Evolutionary conservation across 495 filamentous ascomycete species (phyloP), one percentile per base, ranked within the genome.

Genomic region (Beverwykella pulmonaria): DNA sequence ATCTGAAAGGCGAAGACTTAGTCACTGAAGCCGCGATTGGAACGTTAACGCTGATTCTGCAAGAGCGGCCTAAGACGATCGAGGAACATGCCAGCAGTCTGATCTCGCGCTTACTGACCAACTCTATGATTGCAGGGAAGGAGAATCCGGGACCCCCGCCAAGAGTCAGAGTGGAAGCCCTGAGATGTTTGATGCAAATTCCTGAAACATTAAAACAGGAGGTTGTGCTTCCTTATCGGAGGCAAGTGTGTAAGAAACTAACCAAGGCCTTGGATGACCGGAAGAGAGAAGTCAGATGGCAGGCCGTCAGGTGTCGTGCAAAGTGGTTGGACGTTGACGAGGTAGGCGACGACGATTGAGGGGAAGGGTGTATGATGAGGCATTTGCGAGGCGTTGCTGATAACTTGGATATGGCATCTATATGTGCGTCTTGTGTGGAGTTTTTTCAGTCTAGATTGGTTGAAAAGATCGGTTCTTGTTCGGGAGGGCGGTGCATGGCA

Each of bases 311-410:
- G 79, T 88, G 87, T 74, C 70, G 88, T 34, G 80, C 77, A n/a
- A 84, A 78, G 47, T 92, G 89, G 89, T 76, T 88, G 44, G 82
- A 82, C 20, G 78, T 89, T 74, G 88, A 88, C 79, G 87, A 87
- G 20, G 82, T 80, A 3, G 84, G 82, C 27, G 82, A 84, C 22
- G 83, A 87, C 12, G 65, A 68, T n/a, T 41, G 29, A 41, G 20
- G 1, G 19, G 4, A n/a, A 3, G 34, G 1, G 53, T 4, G 19
- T 26, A 23, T 7, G 48, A 26, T 22, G 48, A 26, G 8, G 48
- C 20, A 50, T 50, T 44, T 44, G 9, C 39, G 39, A 44, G 39
- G 39, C 39, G 39, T 44, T 44, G 39, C 8, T 4, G 17, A n/a
- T 44, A 34, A 34, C 12, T 34, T 34, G 12, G 32, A 34, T 34